phyloP scores from a whole-genome alignment of 169 alveolate species.

The Babesia sp. region DNA sequence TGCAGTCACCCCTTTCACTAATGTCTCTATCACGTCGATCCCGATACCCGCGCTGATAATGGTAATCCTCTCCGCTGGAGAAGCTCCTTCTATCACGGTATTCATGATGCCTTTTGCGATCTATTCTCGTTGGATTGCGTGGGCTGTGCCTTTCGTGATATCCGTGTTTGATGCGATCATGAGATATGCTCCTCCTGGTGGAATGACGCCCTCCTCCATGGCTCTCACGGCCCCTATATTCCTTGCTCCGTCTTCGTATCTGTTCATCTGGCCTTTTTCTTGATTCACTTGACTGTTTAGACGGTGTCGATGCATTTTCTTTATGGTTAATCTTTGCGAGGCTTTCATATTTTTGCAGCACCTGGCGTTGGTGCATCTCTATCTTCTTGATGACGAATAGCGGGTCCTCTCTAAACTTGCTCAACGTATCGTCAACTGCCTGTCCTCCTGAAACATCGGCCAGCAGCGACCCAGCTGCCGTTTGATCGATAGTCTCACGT shows the following conservation, averaged over 20 bases:
- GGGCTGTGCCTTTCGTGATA: too few relatives aligned
- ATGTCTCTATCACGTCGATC: too few relatives aligned
- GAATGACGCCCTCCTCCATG: background rate
- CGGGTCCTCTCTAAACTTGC: constrained; percentile 67
- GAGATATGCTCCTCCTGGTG: background rate
- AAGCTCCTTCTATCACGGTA: too few relatives aligned
- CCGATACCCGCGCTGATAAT: too few relatives aligned
- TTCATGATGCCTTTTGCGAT: too few relatives aligned
- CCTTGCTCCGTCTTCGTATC: background rate
- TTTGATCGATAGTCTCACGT: constrained; percentile 9
- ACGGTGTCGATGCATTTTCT: too few relatives aligned
- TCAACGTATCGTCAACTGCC: constrained; percentile 34
- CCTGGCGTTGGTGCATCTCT: constrained; percentile 57
- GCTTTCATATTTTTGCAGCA: constrained; percentile 41
- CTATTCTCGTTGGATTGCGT: too few relatives aligned
- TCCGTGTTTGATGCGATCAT: background rate
- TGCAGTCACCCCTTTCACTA: too few relatives aligned
- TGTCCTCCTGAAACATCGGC: background rate
- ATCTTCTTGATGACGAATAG: constrained; percentile 59
- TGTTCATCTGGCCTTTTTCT: too few relatives aligned
- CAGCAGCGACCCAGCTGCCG: constrained; percentile 50
- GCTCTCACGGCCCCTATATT: background rate
- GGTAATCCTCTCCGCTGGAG: too few relatives aligned
- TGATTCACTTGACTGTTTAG: too few relatives aligned
- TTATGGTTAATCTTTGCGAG: constrained; percentile 19